Conservation (phyloP, 257 asterid species). For the Solanum infundibuliforme region DNA sequence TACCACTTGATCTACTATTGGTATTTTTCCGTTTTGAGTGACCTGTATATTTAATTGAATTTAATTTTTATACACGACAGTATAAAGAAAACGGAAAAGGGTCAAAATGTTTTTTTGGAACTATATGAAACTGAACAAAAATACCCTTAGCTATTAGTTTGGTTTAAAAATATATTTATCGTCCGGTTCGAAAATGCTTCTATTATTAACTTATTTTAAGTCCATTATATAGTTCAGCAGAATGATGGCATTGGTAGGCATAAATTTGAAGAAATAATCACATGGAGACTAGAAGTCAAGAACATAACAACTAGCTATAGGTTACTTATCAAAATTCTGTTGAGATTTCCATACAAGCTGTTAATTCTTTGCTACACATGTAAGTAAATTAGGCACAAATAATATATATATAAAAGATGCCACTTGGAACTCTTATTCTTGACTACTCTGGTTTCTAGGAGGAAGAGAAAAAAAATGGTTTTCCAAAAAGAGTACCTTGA, state of each 20-base stretch:
- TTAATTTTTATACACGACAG: not conserved
- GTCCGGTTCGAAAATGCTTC: not conserved
- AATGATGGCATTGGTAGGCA: not conserved
- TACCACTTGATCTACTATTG: not conserved
- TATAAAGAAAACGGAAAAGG: not conserved
- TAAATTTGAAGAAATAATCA: not conserved
- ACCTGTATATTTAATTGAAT: not conserved
- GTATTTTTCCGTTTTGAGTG: not conserved
- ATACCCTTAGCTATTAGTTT: not conserved
- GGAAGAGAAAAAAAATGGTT: not conserved
- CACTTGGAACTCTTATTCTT: not conserved
- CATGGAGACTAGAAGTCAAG: not conserved
- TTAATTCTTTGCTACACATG: not conserved
- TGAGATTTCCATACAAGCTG: not conserved
- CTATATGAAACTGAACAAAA: not conserved
- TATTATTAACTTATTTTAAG: too few species aligned
- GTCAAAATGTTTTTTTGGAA: not conserved
- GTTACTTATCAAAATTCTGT: not conserved
- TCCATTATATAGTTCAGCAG: not conserved
- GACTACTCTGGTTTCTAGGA: not conserved
- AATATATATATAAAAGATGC: not conserved
- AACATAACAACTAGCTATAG: not conserved
- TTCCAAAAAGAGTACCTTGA: slow-evolving; percentile 3
- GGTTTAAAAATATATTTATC: not conserved
- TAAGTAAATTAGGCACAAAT: not conserved